Base-by-base conservation (phyloP, 257 asterid genomes). In the Buddleja alternifolia region DNA sequence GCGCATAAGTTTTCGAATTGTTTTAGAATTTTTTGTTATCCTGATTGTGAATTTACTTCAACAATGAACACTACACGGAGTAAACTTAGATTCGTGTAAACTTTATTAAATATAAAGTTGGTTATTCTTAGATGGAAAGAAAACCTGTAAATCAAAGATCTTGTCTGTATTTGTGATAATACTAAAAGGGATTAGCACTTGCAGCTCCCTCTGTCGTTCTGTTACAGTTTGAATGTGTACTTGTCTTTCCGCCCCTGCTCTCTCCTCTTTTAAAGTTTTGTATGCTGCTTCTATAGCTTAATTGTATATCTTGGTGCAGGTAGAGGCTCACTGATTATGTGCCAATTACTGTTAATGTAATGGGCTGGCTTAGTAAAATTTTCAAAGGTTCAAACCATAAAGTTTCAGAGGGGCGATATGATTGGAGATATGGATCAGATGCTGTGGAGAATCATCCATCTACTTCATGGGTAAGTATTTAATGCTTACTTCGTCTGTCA, bases 321-420 rank as follows among this genome's bases (percentile, higher is more conserved):
- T 73, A 60, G 63, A 72, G 60, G 74, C 47, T 55, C 46, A 37
- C 66, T 71, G 78, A 69, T 66, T 70, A 82, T 66, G 84, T 57
- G 63, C 77, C 58, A 61, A 53, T 75, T 60, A 46, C 75, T 56
- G 69, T 75, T 63, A 54, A 40, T 37, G 44, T 66, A 67, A 78
- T 78, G 80, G 77, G 96, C 45, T 92, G 98, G 98, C 84, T 90
- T 67, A 84, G 85, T 80, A 90, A 90, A 81, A 78, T 90, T 46
- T 83, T 90, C 56, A 83, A 83, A 79, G 87, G 92, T 46, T 83
- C 90, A 14, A 79, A 68, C 70, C 91, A 82, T 66, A 87, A 83
- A 55, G 82, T 84, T 63, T 80, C 93, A 5, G 91, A 91, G 71
- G 93, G 91, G 45, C 84, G 19, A 32, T 72, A 77, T 72, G 88